Conservation (phyloP, 306 rosid genomes). For the Glycine latifolia region DNA sequence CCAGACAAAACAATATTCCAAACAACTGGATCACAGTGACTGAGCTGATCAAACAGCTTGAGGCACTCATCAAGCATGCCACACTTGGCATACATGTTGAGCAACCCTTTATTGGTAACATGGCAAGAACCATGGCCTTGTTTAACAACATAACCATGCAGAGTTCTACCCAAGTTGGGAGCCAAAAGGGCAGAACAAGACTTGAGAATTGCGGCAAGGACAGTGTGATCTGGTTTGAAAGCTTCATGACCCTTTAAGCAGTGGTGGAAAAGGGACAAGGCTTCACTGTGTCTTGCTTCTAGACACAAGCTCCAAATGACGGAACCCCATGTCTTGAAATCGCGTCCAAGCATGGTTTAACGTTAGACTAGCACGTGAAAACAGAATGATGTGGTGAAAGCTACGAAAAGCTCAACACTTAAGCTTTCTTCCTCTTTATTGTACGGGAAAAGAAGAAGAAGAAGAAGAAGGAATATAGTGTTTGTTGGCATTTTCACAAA, state of each 20-base stretch:
- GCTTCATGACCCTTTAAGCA: slow-evolving; percentile 49
- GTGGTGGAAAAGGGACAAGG: slow-evolving; percentile 59
- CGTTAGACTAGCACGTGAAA: background rate
- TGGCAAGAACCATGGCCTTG: slow-evolving; percentile 73
- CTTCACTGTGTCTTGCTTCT: slow-evolving; percentile 61
- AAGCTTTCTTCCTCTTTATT: slow-evolving; percentile 1
- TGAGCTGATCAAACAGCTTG: slow-evolving; percentile 65
- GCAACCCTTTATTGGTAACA: slow-evolving; percentile 70
- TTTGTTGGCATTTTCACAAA: slow-evolving; percentile 51
- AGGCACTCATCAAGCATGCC: slow-evolving; percentile 69
- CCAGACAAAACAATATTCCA: slow-evolving; percentile 93
- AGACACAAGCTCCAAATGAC: slow-evolving; percentile 54
- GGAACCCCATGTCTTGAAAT: slow-evolving; percentile 58
- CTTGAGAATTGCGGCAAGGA: slow-evolving; percentile 69
- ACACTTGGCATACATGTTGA: slow-evolving; percentile 89
- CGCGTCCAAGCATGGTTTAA: slow-evolving; percentile 52
- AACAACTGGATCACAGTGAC: slow-evolving; percentile 64
- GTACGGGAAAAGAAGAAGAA: background rate
- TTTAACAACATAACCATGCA: slow-evolving; percentile 73
- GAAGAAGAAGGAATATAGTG: background rate
- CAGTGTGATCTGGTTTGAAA: slow-evolving; percentile 61
- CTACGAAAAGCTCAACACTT: slow-evolving; percentile 14
- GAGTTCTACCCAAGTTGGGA: slow-evolving; percentile 61
- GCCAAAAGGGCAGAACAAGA: slow-evolving; percentile 71
- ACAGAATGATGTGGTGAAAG: background rate